Evolutionary conservation across 257 asterid genomes (phyloP).

Genomic region (Lantana camara): DNA sequence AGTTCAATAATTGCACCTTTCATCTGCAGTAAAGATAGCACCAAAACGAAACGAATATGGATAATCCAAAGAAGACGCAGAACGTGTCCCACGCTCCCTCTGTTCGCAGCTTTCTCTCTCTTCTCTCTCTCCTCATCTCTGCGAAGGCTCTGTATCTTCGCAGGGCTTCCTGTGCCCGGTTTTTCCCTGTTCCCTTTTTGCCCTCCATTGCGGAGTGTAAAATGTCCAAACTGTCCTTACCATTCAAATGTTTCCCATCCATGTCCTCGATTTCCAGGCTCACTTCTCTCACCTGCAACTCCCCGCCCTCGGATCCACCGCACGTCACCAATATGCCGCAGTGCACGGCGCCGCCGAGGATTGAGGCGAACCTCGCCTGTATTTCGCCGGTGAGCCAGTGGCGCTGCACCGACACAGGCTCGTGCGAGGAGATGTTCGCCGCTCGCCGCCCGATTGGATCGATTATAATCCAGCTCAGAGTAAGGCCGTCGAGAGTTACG

Average conservation of each 20-base stretch:
- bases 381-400: slow-evolving; percentile 74
- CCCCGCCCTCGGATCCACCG: slow-evolving; percentile 51
- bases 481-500: slow-evolving; percentile 28
- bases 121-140: slow-evolving; percentile 46
- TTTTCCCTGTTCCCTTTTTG: slow-evolving; percentile 43
- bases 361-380: slow-evolving; percentile 48
- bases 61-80: slow-evolving; percentile 52
- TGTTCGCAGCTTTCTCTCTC: slow-evolving; percentile 47
- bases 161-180: slow-evolving; percentile 34
- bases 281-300: slow-evolving; percentile 66
- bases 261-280: slow-evolving; percentile 59
- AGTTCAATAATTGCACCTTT: too few species aligned
- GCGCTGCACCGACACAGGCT: slow-evolving; percentile 53
- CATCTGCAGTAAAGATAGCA: slow-evolving; percentile 26
- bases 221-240: slow-evolving; percentile 63
- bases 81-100: slow-evolving; percentile 51
- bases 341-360: slow-evolving; percentile 41
- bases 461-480: slow-evolving; percentile 61
- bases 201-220: slow-evolving; percentile 54
- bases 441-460: slow-evolving; percentile 51
- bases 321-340: slow-evolving; percentile 53
- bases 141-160: slow-evolving; percentile 36
- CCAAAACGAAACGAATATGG: slow-evolving; percentile 37
- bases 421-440: slow-evolving; percentile 54
- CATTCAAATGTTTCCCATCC: slow-evolving; percentile 58